Percentiles rank a stretch among this genome's conserved stretches.
Evolutionary conservation across 2,329 filamentous ascomycete genomes (phyloP).

Genomic region (Helotiales sp.): DNA sequence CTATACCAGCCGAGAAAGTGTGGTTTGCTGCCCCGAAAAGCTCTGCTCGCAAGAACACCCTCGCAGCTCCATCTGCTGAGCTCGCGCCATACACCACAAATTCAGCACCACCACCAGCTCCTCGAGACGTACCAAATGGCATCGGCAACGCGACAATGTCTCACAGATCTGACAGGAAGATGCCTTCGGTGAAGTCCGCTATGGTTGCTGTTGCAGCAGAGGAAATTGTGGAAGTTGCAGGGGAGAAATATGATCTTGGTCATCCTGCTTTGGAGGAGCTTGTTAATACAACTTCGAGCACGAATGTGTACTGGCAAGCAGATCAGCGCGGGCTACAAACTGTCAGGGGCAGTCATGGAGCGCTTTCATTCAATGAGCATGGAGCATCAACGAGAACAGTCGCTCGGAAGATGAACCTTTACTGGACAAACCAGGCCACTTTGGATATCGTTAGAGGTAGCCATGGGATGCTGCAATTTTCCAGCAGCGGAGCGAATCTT

Average conservation of each 20-base stretch:
- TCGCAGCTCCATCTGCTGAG: not conserved
- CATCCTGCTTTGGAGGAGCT: conserved; percentile 11
- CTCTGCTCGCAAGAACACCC: not conserved
- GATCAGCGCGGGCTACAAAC: not conserved
- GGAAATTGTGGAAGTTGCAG: conserved; percentile 2
- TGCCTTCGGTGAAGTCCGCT: not conserved
- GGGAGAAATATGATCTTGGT: conserved; percentile 6
- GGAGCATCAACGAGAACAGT: not conserved
- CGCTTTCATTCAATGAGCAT: not conserved
- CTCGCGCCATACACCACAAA: not conserved
- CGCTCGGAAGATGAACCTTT: not conserved
- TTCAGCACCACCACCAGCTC: not conserved
- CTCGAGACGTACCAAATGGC: conserved; percentile 4
- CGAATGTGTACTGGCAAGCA: not conserved
- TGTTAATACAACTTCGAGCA: not conserved
- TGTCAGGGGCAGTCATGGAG: not conserved
- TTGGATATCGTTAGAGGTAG: not conserved
- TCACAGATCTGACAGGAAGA: conserved; percentile 1
- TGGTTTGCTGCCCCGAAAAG: not conserved
- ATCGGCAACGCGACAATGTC: conserved; percentile 12
- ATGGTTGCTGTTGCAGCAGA: not conserved
- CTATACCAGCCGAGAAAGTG: not conserved
- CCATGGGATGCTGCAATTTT: not conserved
- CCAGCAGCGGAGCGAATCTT: not conserved
- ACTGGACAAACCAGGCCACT: conserved; percentile 4